Conservation (phyloP, 2,329 filamentous ascomycete genomes). For the Cladosporium phlei region DNA sequence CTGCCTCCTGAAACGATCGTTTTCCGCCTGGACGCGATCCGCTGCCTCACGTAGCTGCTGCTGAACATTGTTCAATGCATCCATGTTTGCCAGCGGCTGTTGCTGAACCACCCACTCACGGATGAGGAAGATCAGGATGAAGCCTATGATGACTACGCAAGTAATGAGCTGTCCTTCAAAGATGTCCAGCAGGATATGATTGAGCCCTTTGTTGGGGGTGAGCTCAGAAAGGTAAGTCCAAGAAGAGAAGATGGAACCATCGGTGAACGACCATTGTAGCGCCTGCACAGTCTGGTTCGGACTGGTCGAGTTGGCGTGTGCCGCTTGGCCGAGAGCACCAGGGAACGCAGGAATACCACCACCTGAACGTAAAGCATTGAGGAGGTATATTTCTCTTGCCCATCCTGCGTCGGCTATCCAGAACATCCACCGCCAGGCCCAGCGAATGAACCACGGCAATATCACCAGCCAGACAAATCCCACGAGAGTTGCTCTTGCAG, state of each 20-base stretch:
- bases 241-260: conserved; percentile 27
- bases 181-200: conserved; percentile 73
- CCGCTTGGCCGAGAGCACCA: conserved; percentile 11
- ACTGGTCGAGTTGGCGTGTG: neutral
- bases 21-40: conserved; percentile 27
- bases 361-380: neutral
- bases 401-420: conserved; percentile 83
- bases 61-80: conserved; percentile 22
- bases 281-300: neutral
- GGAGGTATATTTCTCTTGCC: conserved; percentile 40
- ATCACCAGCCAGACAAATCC: conserved; percentile 81
- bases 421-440: conserved; percentile 89
- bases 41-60: conserved; percentile 21
- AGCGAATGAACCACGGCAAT: conserved; percentile 85
- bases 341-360: neutral
- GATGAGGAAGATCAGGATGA: conserved; percentile 95
- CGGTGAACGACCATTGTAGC: conserved; percentile 16
- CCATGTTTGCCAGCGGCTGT: conserved; percentile 75
- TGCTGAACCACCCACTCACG: conserved; percentile 98
- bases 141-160: conserved; percentile 81
- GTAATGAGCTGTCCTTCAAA: conserved; percentile 94
- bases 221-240: conserved; percentile 51
- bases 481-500: conserved; percentile 66
- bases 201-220: conserved; percentile 67
- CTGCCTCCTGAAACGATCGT: conserved; percentile 24